Evolutionary conservation across 352 stramenopile species (phyloP), one percentile per base, ranked within the genome.

Genomic region (Phytopythium sindhum): DNA sequence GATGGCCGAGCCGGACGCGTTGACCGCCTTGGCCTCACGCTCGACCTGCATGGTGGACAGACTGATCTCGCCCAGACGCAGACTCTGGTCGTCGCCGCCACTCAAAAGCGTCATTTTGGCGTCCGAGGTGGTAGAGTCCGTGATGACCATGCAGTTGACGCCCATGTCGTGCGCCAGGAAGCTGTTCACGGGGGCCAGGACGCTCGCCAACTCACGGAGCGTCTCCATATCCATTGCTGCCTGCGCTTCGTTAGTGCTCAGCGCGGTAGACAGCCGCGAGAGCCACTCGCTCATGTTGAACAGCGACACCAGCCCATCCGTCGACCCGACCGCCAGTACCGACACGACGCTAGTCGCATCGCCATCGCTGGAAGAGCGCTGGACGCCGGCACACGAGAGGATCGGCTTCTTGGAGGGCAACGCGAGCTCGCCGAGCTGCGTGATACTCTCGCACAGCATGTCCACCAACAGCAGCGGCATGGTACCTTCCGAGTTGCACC

Each of bases 141-240:
- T 66, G 23, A 78, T 61, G 26, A 73, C 59, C 41, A 93, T 66
- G 64, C 80, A 92, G 54, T 96, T 96, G 33, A 75, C 70, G 47
- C 88, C 88, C 84, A 96, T 94, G 64, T 94, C 86, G 51, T 96
- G 88, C 0, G 82, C 88, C 33, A 90, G 59, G 64, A 94, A 95
- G 54, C 68, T 79, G 31, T 69, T 73, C 57, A 61, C 73, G 9
- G 80, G 84, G 31, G 75, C 60, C 31, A 75, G 48, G 10, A 59
- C n/a, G 29, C 61, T 57, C 35, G 75, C 64, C 33, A 88, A 14
- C 33, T 59, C 57, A 29, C 75, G 14, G 31, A 89, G 61, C 9
- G 66, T 58, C 14, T 69, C 57, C 42, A 44, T 63, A 6, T 69
- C 54, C 31, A 61, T 33, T 4, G 47, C 14, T 2, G 15, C 19